Conservation (phyloP, 2,329 filamentous ascomycete genomes). For the Arachnopeziza araneosa region DNA sequence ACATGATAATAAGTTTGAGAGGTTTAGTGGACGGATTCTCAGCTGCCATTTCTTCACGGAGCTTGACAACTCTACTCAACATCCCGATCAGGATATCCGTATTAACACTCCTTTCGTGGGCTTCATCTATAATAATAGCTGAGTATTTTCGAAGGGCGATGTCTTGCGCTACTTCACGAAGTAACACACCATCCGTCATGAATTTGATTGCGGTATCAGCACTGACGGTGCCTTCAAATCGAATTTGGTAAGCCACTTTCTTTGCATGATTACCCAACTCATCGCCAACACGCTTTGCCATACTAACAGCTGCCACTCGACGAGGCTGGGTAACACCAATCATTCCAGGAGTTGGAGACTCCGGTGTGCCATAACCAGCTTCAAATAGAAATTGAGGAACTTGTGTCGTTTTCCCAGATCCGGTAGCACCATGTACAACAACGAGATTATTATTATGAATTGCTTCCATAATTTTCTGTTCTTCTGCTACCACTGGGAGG, state of each 20-base stretch:
- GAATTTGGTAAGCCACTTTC: conserved; percentile 85
- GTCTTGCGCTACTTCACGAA: conserved; percentile 87
- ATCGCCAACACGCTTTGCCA: conserved; percentile 85
- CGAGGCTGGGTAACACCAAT: conserved; percentile 94
- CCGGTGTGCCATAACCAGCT: conserved; percentile 76
- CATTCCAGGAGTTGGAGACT: conserved; percentile 79
- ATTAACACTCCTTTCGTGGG: conserved; percentile 94
- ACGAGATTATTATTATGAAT: conserved; percentile 88
- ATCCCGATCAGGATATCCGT: conserved; percentile 98
- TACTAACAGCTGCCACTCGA: conserved; percentile 91
- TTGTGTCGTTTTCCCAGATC: conserved; percentile 96
- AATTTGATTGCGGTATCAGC: conserved; percentile 89
- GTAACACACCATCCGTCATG: conserved; percentile 95
- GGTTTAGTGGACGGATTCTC: conserved; percentile 69
- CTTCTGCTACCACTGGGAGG: conserved; percentile 87
- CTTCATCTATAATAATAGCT: conserved; percentile 90
- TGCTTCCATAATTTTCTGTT: conserved; percentile 97
- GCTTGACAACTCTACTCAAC: conserved; percentile 84
- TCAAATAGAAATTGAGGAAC: conserved; percentile 95
- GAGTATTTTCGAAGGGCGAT: conserved; percentile 87
- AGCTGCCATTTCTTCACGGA: conserved; percentile 67
- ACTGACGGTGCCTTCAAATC: conserved; percentile 81
- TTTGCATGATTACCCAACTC: conserved; percentile 76
- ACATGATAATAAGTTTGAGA: conserved; percentile 96
- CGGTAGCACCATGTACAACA: conserved; percentile 89